Evolutionary conservation across 2,329 filamentous ascomycete species (phyloP), one percentile per base, ranked within the genome.

Genomic region (Stylonectria norvegica): DNA sequence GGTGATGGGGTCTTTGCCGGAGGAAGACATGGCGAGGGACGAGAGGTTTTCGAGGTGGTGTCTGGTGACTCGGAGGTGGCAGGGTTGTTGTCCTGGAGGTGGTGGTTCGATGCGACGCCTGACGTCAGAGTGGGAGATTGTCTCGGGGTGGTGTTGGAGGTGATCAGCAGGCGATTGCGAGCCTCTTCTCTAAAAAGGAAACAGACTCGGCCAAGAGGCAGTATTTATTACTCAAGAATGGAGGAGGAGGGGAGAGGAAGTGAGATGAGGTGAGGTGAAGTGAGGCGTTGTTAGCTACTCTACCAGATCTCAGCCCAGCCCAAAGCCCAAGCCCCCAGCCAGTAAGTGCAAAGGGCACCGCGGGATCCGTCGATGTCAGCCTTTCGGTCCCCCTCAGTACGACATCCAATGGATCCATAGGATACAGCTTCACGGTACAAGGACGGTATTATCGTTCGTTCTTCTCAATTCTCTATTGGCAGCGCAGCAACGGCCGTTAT

Each of bases 1-100:
- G 63, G 87, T 91, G 58, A 93, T 91, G 59, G 79, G 79, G 59
- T 81, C 79, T 58, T 77, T 80, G 43, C 42, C 33, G 19, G 51
- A 37, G 18, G 35, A 37, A 36, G 48, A 42, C 53, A 58, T 58
- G 42, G 31, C 28, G 27, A 14, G 5, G 27, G 7, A 20, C 31
- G 19, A 23, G 20, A 15, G 15, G 19, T 31, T 34, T 52, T 31
- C 37, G 16, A 38, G 20, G 27, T 20, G 32, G 38, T 31, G 38
- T n/a, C n/a, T n/a, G n/a, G n/a, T n/a, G n/a, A n/a, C n/a, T n/a
- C n/a, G n/a, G n/a, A n/a, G n/a, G n/a, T n/a, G n/a, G n/a, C n/a
- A n/a, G n/a, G n/a, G n/a, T n/a, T n/a, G n/a, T n/a, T n/a, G n/a
- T n/a, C n/a, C n/a, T n/a, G n/a, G 27, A 15, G 27, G 6, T 30